Conservation (phyloP, 2,329 filamentous ascomycete species). For the Ophiostoma tasmaniense region DNA sequence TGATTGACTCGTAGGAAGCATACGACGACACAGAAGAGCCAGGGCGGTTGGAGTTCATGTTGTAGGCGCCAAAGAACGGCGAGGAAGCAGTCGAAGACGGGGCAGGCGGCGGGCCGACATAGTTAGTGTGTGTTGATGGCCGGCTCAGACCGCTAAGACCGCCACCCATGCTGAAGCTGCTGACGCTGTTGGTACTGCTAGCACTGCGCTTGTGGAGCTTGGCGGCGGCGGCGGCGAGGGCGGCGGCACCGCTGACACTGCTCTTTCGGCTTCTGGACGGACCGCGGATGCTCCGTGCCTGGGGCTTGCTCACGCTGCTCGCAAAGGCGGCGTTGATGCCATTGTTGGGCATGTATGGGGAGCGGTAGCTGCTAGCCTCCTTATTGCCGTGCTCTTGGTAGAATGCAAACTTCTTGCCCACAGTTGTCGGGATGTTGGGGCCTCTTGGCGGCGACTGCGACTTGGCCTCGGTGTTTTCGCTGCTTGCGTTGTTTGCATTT, state of each 20-base stretch:
- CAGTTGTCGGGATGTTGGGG: slow-evolving; percentile 13
- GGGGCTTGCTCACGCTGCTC: slow-evolving; percentile 5
- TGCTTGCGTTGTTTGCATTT: no score
- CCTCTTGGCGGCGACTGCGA: slow-evolving; percentile 7
- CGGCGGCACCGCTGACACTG: slow-evolving; percentile 25
- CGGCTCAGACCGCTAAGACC: slow-evolving; percentile 22
- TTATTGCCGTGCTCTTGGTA: slow-evolving; percentile 47
- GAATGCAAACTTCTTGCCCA: slow-evolving; percentile 45
- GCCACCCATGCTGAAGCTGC: slow-evolving; percentile 22
- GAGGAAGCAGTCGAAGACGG: slow-evolving; percentile 22
- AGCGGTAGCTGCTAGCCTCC: slow-evolving; percentile 48
- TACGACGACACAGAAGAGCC: slow-evolving; percentile 23
- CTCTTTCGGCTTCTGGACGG: slow-evolving; percentile 4
- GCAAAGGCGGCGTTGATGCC: slow-evolving; percentile 7
- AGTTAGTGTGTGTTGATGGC: slow-evolving; percentile 23
- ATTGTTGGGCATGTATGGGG: slow-evolving; percentile 43
- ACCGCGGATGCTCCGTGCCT: slow-evolving; percentile 25
- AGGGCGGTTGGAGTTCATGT: slow-evolving; percentile 15
- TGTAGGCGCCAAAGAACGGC: slow-evolving; percentile 17
- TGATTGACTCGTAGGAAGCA: slow-evolving; percentile 21
- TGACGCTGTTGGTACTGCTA: slow-evolving; percentile 20
- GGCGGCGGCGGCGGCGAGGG: slow-evolving; percentile 15
- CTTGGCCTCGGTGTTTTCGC: slow-evolving; percentile 4
- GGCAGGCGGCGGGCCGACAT: slow-evolving; percentile 20
- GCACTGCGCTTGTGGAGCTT: slow-evolving; percentile 20